phyloP scores from a whole-genome alignment of 2,329 filamentous ascomycete genomes.

The Alternaria brassicicola region DNA sequence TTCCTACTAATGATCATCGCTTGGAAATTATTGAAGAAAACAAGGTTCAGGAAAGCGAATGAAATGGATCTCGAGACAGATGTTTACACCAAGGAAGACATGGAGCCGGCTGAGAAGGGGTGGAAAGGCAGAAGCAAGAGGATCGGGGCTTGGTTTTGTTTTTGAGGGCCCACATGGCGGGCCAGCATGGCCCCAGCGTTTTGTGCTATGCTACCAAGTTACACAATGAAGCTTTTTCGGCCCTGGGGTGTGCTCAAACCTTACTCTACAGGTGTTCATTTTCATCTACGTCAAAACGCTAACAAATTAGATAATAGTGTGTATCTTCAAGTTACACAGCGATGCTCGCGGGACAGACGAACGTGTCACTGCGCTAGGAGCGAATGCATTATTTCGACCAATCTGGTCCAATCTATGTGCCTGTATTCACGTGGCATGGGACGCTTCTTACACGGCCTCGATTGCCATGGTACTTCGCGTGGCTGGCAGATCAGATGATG shows the following conservation, averaged over 20 bases:
- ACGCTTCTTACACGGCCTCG: not conserved
- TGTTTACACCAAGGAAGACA: conserved; percentile 40
- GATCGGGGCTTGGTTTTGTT: conserved; percentile 39
- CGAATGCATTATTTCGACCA: not conserved
- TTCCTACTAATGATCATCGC: conserved; percentile 35
- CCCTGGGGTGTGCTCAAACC: not conserved
- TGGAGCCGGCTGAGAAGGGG: conserved; percentile 31
- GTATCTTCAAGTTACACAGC: not conserved
- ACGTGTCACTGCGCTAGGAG: not conserved
- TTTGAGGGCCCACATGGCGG: conserved; percentile 14
- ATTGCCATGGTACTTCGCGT: not conserved
- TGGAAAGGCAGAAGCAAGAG: conserved; percentile 30
- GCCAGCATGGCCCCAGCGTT: not conserved
- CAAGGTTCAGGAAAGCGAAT: conserved; percentile 31
- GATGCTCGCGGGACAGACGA: too few species aligned
- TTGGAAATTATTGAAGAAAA: conserved; percentile 40
- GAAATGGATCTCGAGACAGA: conserved; percentile 42
- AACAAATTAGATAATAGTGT: not conserved
- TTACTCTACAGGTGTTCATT: not conserved
- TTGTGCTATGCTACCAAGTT: not conserved
- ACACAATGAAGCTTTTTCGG: not conserved
- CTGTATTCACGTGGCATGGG: not conserved
- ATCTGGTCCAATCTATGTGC: not conserved
- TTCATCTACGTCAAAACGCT: not conserved
- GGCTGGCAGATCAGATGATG: not conserved